Evolutionary conservation across 2,329 filamentous ascomycete genomes (phyloP), one percentile per base, ranked within the genome.

Genomic region (Paramyrothecium sp.): DNA sequence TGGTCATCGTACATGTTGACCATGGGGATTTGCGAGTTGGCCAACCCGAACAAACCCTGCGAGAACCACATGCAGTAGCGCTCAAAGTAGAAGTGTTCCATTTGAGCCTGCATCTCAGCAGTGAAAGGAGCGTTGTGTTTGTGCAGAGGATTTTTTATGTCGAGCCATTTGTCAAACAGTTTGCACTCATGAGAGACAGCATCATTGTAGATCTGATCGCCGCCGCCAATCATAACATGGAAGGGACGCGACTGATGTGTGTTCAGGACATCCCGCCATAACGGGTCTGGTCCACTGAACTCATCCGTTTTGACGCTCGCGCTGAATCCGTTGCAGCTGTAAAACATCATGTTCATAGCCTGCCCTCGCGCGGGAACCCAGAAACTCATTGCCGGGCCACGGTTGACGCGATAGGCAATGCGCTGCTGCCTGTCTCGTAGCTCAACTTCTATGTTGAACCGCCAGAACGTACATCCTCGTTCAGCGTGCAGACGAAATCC

Each of bases 1-100:
- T 98, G 95, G 66, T 98, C 95, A 72, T 98, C 94, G 81, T 90
- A 97, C 72, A 99, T 93, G 71, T 99, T 99, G 66, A 99, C 86
- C 93, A 97, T 98, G 10, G 95, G 93, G 50, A 99, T 98, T 71
- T 98, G 94, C 2, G 90, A 90, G 65, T 89, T 93, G 5, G 94
- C 95, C 69, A 99, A 84, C n/a, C 90, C 87, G 68, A 97, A 99
- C 5, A 98, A 78, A 0, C 96, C 95, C 67, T 96, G 93, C 0
- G 93, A 97, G 73, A 98, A 99, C 93, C 95, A 99, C 82, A 88
- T 90, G 59, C 87, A 86, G 68, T 99, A 99, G 20, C 91, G 85
- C 58, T 96, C 84, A 0, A 99, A 81, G 67, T 96, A 99, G 67
- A 96, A 97, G 0, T 75, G 76, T 69, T 99, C 95, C 5, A 99